Evolutionary conservation across 2,329 filamentous ascomycete genomes (phyloP).

Genomic region (Madurella mycetomatis): DNA sequence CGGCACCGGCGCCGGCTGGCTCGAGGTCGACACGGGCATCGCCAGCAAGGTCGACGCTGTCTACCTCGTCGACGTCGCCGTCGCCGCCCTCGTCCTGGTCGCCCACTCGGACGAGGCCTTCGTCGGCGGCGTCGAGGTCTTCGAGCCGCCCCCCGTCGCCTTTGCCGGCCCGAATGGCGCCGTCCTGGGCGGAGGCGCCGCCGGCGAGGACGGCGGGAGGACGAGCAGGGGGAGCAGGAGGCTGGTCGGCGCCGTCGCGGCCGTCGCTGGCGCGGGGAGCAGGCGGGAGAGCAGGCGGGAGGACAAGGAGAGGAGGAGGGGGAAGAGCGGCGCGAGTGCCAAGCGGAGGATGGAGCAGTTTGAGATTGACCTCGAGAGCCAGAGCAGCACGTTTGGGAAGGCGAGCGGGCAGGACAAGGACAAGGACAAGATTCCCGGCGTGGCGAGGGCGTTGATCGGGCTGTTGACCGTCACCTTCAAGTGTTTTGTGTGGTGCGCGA

Average conservation of each 20-base stretch:
- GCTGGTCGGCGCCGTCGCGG: slow-evolving; percentile 14
- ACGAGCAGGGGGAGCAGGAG: slow-evolving; percentile 31
- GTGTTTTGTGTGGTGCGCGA: slow-evolving; percentile 54
- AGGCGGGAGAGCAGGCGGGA: slow-evolving; percentile 22
- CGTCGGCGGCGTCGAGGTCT: slow-evolving; percentile 41
- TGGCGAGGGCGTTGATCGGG: slow-evolving; percentile 46
- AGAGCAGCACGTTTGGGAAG: slow-evolving; percentile 45
- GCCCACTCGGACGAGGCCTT: slow-evolving; percentile 44
- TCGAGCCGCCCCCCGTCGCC: slow-evolving; percentile 52
- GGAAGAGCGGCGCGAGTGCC: slow-evolving; percentile 30
- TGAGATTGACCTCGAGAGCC: slow-evolving; percentile 61
- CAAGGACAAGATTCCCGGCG: slow-evolving; percentile 47
- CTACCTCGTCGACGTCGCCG: slow-evolving; percentile 59
- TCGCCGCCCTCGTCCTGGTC: slow-evolving; percentile 56
- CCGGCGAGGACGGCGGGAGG: slow-evolving; percentile 13
- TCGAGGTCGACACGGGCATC: slow-evolving; percentile 59
- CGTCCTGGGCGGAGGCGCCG: slow-evolving; percentile 5
- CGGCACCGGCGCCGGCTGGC: slow-evolving; percentile 53
- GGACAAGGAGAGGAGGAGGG: slow-evolving; percentile 26
- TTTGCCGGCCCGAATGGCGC: slow-evolving; percentile 22
- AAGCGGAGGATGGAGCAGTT: slow-evolving; percentile 49
- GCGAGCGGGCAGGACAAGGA: slow-evolving; percentile 36
- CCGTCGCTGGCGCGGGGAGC: slow-evolving; percentile 3
- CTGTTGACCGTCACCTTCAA: slow-evolving; percentile 52
- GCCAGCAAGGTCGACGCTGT: slow-evolving; percentile 56